Evolutionary conservation across 2,329 filamentous ascomycete species (phyloP), one percentile per base, ranked within the genome.

Genomic region (Rugonectria rugulosa): DNA sequence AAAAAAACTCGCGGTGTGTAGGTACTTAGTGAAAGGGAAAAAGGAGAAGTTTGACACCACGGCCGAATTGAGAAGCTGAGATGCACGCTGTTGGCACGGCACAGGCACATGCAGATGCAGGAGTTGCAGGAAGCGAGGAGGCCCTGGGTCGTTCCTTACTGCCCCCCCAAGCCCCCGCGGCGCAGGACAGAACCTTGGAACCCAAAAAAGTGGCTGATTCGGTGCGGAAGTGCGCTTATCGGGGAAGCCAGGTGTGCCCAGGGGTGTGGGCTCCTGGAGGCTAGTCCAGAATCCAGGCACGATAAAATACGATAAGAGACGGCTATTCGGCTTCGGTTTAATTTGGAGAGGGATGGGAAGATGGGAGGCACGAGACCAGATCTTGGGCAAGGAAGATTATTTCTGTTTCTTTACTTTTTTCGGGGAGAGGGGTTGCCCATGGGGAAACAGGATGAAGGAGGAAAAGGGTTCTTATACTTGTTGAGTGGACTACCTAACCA

Each of bases 171-270:
- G 44, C 21, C 14, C 23, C 36, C 8, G 24, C 32, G 41, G n/a
- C n/a, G n/a, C n/a, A n/a, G 41, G 12, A 55, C 14, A 45, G 40
- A 32, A 20, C 23, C 41, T n/a, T n/a, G 44, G 26, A n/a, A n/a
- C n/a, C n/a, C 44, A 36, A 42, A 44, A 51, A 43, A 40, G 8
- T 31, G 40, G 34, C 20, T 37, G 32, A 51, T 40, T 36, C 45
- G 52, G 56, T 53, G 42, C 43, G 47, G 62, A 56, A 56, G 61
- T 67, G 63, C 21, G 49, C 45, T 67, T 67, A 67, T 54, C 59
- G 57, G 56, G 42, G n/a, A n/a, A n/a, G n/a, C n/a, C n/a, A n/a
- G n/a, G n/a, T n/a, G n/a, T n/a, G n/a, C n/a, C n/a, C 34, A 44
- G 48, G 37, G 49, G 42, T 41, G 62, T 56, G 62, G 57, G 56